A percentile compares a stretch with the other conserved stretches of the same genome.
phyloP scores from a whole-genome alignment of 176 grass and related monocot genomes.

The Raddia distichophylla region DNA sequence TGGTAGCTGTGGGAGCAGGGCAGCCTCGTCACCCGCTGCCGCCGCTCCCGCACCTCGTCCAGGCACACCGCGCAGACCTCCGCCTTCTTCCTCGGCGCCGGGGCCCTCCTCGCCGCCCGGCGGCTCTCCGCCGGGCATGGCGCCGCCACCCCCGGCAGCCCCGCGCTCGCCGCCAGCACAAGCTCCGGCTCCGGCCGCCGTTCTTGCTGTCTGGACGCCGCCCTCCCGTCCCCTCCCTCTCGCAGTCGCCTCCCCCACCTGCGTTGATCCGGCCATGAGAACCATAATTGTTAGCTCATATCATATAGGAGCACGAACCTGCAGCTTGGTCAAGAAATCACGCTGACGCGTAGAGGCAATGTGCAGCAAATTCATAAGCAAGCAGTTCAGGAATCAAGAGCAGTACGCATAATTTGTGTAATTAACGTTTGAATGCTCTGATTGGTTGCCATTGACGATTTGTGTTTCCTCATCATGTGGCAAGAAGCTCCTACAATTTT shows the following conservation, averaged over 20 bases:
- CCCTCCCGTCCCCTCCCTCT: conserved; percentile 18
- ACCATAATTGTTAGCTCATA: not conserved
- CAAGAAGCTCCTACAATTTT: not conserved
- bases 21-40: conserved; percentile 52
- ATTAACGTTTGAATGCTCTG: too few relatives aligned
- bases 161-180: too few relatives aligned
- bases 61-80: conserved; percentile 79
- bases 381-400: too few relatives aligned
- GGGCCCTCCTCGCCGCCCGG: conserved; percentile 11
- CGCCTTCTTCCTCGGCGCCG: conserved; percentile 36
- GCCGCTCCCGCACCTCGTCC: conserved; percentile 46
- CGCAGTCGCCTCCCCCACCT: conserved; percentile 53
- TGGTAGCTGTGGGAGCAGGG: conserved; percentile 91
- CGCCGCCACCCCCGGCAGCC: not conserved
- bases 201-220: conserved; percentile 35
- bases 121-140: not conserved
- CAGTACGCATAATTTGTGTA: not conserved
- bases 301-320: not conserved
- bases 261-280: not conserved
- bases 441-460: too few relatives aligned
- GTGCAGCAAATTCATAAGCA: not conserved
- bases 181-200: not conserved
- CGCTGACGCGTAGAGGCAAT: not conserved
- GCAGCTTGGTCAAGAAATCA: not conserved
- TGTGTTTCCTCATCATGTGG: not conserved